Percentiles rank a stretch among this genome's conserved stretches.
Conservation (phyloP, 176 grass and related monocot species). For the Oryza longistaminata region DNA sequence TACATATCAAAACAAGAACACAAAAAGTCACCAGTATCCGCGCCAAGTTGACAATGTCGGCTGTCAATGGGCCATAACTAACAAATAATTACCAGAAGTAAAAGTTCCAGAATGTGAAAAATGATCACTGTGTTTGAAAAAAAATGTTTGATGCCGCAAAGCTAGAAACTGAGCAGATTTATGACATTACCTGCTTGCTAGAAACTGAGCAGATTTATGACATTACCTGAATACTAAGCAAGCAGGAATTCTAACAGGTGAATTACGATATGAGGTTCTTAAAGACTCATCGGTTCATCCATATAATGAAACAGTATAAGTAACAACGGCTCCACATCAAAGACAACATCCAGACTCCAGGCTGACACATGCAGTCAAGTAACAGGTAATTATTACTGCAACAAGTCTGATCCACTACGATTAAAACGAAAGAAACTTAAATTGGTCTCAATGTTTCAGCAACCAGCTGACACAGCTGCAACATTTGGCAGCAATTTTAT, state of each 20-base stretch:
- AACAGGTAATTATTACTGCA: not conserved
- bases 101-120: not conserved
- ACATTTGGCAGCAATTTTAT: not conserved
- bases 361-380: not conserved
- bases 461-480: not conserved
- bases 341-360: not conserved
- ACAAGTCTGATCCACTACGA: not conserved
- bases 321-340: not conserved
- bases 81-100: not conserved
- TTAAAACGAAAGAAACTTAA: not conserved
- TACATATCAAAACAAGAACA: too few relatives aligned
- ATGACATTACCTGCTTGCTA: not conserved
- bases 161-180: not conserved
- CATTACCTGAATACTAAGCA: not conserved
- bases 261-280: not conserved
- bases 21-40: too few relatives aligned
- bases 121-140: not conserved
- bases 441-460: not conserved
- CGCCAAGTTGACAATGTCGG: too few relatives aligned
- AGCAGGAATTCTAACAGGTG: not conserved
- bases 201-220: not conserved
- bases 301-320: not conserved
- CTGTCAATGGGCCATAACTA: too few relatives aligned
- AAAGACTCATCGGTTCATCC: not conserved
- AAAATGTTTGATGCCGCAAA: not conserved